Conservation (phyloP, 202 grass and related monocot genomes). For the Elaeis oleifera region DNA sequence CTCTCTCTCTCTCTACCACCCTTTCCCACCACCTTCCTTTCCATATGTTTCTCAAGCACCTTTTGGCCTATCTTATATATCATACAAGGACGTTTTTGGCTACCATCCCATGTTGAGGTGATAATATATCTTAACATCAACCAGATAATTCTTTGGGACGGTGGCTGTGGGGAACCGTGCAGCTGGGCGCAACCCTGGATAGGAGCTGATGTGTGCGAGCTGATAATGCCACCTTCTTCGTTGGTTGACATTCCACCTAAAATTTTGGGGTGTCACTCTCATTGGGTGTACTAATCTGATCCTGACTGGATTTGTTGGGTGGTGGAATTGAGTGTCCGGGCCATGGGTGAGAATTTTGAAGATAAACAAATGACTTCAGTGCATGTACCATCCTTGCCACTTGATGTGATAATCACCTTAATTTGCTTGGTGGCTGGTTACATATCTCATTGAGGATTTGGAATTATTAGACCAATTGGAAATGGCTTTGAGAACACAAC, state of each 20-base stretch:
- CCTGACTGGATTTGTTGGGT: conserved; percentile 11
- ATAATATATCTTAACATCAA: conserved; percentile 31
- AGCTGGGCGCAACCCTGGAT: background rate
- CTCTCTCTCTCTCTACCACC: background rate
- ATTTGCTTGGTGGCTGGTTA: too few relatives aligned
- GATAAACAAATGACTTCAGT: too few relatives aligned
- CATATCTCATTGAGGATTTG: too few relatives aligned
- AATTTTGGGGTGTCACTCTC: conserved; percentile 16
- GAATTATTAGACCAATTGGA: too few relatives aligned
- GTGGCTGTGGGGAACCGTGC: conserved; percentile 15
- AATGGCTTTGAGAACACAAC: too few relatives aligned
- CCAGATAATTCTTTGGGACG: conserved; percentile 30
- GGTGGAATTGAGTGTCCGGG: background rate
- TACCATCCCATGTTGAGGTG: background rate
- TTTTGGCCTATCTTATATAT: background rate
- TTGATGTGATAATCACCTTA: too few relatives aligned
- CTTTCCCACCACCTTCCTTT: background rate
- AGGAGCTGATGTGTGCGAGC: conserved; percentile 2
- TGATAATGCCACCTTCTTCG: conserved; percentile 8
- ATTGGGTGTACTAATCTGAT: conserved; percentile 39
- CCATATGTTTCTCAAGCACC: conserved; percentile 3
- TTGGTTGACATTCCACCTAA: conserved; percentile 7
- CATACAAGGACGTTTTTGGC: background rate
- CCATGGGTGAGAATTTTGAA: too few relatives aligned
- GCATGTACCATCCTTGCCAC: too few relatives aligned